A percentile compares a stretch with the other conserved stretches of the same genome.
phyloP scores from a whole-genome alignment of 2,329 filamentous ascomycete genomes.

The Xylariaceae sp. region DNA sequence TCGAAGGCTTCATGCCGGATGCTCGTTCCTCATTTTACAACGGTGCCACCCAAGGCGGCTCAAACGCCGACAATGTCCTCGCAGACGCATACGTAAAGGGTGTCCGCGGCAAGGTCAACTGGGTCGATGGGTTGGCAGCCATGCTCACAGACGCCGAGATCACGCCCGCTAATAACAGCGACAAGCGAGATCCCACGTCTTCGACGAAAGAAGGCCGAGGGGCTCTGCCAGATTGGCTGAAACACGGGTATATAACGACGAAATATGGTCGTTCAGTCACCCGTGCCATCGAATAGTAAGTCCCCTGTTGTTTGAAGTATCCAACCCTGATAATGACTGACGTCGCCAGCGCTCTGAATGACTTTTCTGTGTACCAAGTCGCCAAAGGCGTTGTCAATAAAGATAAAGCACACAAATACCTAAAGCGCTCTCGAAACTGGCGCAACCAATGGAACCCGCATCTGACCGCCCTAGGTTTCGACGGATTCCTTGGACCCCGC shows the following conservation, averaged over 20 bases:
- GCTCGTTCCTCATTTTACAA: constrained; percentile 64
- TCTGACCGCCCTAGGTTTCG: constrained; percentile 53
- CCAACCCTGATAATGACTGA: too few species aligned
- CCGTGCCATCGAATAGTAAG: constrained; percentile 59
- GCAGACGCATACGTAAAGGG: constrained; percentile 69
- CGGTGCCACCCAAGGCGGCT: constrained; percentile 63
- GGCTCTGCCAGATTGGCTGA: constrained; percentile 63
- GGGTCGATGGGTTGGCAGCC: constrained; percentile 56
- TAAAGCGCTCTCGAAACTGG: constrained; percentile 62
- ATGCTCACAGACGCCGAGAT: constrained; percentile 65
- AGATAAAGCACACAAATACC: constrained; percentile 52
- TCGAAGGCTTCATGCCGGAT: constrained; percentile 61
- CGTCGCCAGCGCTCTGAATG: constrained; percentile 55
- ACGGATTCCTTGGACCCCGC: constrained; percentile 62
- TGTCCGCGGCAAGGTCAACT: constrained; percentile 57
- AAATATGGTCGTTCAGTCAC: constrained; percentile 56
- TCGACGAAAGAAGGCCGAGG: constrained; percentile 64
- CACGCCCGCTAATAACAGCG: constrained; percentile 53
- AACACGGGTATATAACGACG: constrained; percentile 60
- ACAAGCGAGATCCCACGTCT: constrained; percentile 51
- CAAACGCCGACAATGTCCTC: constrained; percentile 65
- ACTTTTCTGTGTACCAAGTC: constrained; percentile 62
- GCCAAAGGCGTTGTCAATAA: constrained; percentile 51
- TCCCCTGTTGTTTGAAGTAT: too few species aligned
- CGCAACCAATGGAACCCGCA: constrained; percentile 64